Evolutionary conservation across 2,329 filamentous ascomycete species (phyloP), one percentile per base, ranked within the genome.

Genomic region (Elsinoe perseae): DNA sequence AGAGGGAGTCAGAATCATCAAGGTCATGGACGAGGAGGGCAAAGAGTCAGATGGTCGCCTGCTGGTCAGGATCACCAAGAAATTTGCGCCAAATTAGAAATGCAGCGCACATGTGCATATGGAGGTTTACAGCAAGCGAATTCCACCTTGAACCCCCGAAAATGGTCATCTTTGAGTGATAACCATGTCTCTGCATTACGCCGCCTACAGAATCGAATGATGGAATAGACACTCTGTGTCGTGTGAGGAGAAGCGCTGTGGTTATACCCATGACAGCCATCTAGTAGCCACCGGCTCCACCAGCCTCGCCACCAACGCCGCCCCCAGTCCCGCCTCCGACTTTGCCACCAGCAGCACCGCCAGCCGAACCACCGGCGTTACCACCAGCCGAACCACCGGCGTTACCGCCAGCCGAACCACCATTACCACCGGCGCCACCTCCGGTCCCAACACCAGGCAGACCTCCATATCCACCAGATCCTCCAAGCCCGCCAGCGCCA

Each of bases 1-100:
- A 59, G 74, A 80, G 30, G 92, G 93, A 0, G 87, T 87, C 63
- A 78, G 90, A 9, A 83, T 95, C 62, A 76, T 97, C 56, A 86
- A 85, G 64, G 73, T 97, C 57, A 77, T 87, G 60, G 84, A 95
- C 66, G 75, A 77, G 23, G 78, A 83, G 60, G 89, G 89, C 0
- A 73, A 77, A 27, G 70, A 81, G 57, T 86, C 81, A 2, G 78
- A 81, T 20, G 89, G 88, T 0, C 77, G 83, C 12, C 65, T 97
- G 52, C 71, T 97, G 58, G 81, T 95, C 27, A 84, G 83, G 68
- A 79, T 95, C 53, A 78, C 77, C 53, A 93, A 91, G 54, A 57
- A 21, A 16, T 57, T 59, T 25, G 23, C 43, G 27, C 42, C 52
- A 28, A 54, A 53, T n/a, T 44, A 56, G 38, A 27, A 25, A 21